These are phyloP conservation scores for Botrytis deweyae DNA, from an alignment of 2,329 filamentous ascomycete species.

Conservation along the genomic window DNA sequence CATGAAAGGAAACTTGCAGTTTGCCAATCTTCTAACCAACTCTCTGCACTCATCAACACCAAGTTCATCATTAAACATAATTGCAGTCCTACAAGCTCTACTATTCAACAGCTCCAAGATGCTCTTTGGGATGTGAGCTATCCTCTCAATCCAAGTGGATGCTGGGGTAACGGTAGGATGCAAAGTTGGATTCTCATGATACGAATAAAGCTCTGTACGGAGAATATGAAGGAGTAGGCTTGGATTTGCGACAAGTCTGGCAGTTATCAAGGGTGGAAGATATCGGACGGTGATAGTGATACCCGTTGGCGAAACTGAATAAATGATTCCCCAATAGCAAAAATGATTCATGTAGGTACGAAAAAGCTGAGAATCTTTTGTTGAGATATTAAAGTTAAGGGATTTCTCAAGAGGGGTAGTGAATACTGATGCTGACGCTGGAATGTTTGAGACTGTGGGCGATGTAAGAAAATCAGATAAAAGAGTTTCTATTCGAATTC, in stretches of 20 bases:
- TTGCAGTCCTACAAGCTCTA: conserved; percentile 72
- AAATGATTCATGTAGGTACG: conserved; percentile 56
- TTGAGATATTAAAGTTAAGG: conserved; percentile 63
- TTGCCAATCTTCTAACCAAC: conserved; percentile 57
- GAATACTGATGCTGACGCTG: conserved; percentile 30
- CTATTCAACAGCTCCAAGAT: conserved; percentile 77
- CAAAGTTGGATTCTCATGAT: conserved; percentile 35
- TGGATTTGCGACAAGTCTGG: conserved; percentile 73
- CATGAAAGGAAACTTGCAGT: conserved; percentile 73
- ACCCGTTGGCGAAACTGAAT: conserved; percentile 33
- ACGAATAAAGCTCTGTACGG: conserved; percentile 70
- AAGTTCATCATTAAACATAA: conserved; percentile 82
- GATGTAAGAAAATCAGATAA: conserved; percentile 55
- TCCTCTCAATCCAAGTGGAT: conserved; percentile 55
- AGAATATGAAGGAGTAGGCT: conserved; percentile 71
- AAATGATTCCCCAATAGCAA: conserved; percentile 68
- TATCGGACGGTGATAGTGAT: conserved; percentile 49
- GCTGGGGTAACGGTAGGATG: conserved; percentile 26
- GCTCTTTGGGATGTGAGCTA: conserved; percentile 70
- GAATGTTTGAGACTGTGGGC: conserved; percentile 12
- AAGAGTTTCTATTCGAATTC: conserved; percentile 74
- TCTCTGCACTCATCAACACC: conserved; percentile 55
- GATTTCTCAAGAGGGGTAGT: conserved; percentile 50
- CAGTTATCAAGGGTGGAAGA: conserved; percentile 70
- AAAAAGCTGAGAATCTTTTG: conserved; percentile 61